Conservation (phyloP, 75 land plant species). For the Selaginella moellendorffii region DNA sequence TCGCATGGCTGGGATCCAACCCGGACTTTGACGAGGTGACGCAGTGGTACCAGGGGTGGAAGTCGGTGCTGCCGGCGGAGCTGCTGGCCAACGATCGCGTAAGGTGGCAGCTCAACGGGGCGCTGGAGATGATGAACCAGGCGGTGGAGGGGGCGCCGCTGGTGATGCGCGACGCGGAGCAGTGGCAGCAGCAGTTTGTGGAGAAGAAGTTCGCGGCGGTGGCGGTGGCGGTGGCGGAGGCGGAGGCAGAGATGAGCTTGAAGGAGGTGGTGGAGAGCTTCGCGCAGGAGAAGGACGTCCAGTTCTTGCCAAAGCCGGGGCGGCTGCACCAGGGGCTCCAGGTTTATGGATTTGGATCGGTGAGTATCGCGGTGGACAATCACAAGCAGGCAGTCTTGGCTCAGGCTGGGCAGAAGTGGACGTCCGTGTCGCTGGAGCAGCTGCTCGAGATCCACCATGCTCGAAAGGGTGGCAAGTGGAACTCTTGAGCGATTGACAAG, state of each 20-base stretch:
- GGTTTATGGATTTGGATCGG: constrained; percentile 78
- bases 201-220: background rate
- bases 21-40: constrained; percentile 81
- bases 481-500: constrained; percentile 41
- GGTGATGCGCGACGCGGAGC: constrained; percentile 46
- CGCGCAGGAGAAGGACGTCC: constrained; percentile 61
- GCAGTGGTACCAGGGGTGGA: constrained; percentile 87
- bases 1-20: constrained; percentile 67
- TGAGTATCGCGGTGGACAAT: constrained; percentile 56
- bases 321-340: constrained; percentile 65
- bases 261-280: constrained; percentile 59
- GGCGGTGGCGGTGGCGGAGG: constrained; percentile 16
- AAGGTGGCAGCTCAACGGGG: constrained; percentile 44
- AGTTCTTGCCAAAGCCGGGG: constrained; percentile 70
- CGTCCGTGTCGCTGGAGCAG: constrained; percentile 47
- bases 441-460: constrained; percentile 57
- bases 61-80: constrained; percentile 51
- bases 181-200: constrained; percentile 16
- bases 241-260: constrained; percentile 45
- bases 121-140: constrained; percentile 86
- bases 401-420: constrained; percentile 55
- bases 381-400: constrained; percentile 71
- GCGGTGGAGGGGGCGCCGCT: constrained; percentile 60
- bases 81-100: constrained; percentile 73
- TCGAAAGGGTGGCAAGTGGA: constrained; percentile 27